Evolutionary conservation across 345 rosid species (phyloP).

Genomic region (Carallia brachiata): DNA sequence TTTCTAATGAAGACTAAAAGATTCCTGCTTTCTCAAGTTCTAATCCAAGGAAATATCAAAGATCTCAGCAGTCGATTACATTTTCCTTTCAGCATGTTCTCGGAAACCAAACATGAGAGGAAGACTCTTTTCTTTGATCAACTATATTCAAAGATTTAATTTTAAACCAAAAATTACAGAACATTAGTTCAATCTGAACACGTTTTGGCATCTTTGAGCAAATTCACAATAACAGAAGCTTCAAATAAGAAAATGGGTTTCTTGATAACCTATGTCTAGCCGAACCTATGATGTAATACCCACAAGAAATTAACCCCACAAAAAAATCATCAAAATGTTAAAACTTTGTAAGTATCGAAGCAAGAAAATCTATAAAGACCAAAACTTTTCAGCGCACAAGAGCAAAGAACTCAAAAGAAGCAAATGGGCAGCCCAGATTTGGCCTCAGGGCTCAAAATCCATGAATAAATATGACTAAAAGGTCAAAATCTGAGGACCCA

Average conservation of each 20-base stretch:
- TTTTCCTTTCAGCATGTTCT: neutral
- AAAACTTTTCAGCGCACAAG: neutral
- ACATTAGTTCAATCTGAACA: neutral
- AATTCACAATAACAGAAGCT: neutral
- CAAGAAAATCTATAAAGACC: neutral
- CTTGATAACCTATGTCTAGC: neutral
- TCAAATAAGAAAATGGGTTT: slow-evolving; percentile 1
- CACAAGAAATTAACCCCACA: neutral
- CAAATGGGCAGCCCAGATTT: slow-evolving; percentile 1
- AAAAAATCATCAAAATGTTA: neutral
- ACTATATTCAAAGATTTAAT: neutral
- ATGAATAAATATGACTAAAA: neutral
- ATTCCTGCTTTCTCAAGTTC: neutral
- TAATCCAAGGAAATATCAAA: neutral
- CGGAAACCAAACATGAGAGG: neutral
- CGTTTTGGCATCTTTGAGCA: neutral
- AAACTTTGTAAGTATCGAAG: neutral
- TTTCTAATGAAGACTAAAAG: neutral
- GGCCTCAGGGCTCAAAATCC: neutral
- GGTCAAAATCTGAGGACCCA: neutral
- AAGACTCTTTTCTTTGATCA: neutral
- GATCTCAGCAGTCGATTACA: neutral
- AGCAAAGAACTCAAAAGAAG: neutral
- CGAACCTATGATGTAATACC: neutral
- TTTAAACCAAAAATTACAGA: slow-evolving; percentile 1